A percentile compares a stretch with the other conserved stretches of the same genome.
Evolutionary conservation across 1,284 basidiomycete genomes (phyloP).

Genomic region (Puccinia novopanici): DNA sequence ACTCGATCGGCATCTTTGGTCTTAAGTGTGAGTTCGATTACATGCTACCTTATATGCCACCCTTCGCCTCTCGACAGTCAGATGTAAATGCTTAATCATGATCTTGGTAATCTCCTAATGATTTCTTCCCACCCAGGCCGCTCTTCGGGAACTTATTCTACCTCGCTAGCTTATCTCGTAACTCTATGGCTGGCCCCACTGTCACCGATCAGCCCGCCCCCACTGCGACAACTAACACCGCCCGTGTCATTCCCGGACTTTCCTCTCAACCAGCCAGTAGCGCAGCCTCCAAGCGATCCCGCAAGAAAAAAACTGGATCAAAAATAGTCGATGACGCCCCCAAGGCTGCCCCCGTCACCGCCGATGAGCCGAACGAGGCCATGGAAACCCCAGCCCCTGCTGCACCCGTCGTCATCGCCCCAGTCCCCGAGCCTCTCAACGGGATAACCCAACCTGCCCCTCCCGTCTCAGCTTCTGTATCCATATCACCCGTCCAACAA

Average conservation of each 20-base stretch:
- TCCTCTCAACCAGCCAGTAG: slow-evolving; percentile 23
- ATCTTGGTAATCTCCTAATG: too few relatives aligned
- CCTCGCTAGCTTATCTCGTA: neutral
- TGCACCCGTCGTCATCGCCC: neutral
- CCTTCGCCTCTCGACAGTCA: neutral
- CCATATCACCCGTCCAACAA: slow-evolving; percentile 47
- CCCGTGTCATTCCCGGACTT: slow-evolving; percentile 44
- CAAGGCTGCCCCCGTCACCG: neutral
- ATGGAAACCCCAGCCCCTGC: neutral
- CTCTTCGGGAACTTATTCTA: neutral
- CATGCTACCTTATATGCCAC: too few relatives aligned
- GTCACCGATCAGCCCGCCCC: slow-evolving; percentile 20
- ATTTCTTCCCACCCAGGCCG: neutral
- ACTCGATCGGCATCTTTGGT: slow-evolving; percentile 4
- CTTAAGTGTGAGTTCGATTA: slow-evolving; percentile 8
- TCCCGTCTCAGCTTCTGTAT: slow-evolving; percentile 40
- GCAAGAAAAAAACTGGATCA: slow-evolving; percentile 35
- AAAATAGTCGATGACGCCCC: slow-evolving; percentile 8
- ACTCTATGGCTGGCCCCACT: slow-evolving; percentile 27
- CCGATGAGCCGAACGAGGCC: slow-evolving; percentile 9
- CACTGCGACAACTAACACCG: slow-evolving; percentile 16
- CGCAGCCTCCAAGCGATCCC: slow-evolving; percentile 27
- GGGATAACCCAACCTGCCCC: slow-evolving; percentile 30
- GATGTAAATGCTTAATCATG: neutral
- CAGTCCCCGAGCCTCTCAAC: slow-evolving; percentile 24